Base-by-base conservation (phyloP, 306 rosid species). In the Trichosanthes cucumerina region DNA sequence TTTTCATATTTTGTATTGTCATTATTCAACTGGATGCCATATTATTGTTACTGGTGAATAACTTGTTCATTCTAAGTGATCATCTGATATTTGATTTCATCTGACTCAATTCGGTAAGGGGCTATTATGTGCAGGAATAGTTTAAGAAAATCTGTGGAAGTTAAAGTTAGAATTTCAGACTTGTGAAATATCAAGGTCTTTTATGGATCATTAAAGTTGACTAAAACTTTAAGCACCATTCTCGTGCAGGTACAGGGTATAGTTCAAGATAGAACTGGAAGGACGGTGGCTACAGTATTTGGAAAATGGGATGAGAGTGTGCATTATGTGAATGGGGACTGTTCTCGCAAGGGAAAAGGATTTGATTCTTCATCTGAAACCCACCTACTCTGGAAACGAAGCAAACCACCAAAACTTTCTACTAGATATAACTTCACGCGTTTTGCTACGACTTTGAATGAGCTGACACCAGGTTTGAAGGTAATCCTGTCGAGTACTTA, bases 221-320 rank as follows among this genome's bases (percentile, higher is more conserved):
- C 78, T 47, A 43, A 74, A 28, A 74, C 24, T 26, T 31, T 62
- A 33, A 77, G 41, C 24, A 58, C 47, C 10, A 7, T 41, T 78
- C 34, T 41, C 23, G 72, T 79, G 57, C 82, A 93, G 98, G 98
- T 93, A 63, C 98, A 96, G 65, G 99, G 99, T 75, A 56, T 87
- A 41, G 86, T 92, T 83, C 98, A 88, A 91, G 98, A 96, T 83
- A 87, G 78, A 85, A 86, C 80, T 43, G 99, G 99, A 52, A 93
- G 87, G 85, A 91, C 96, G 7, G 90, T 84, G 73, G 96, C 99
- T 16, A 96, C 99, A 36, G 78, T 96, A 79, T 89, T 90, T 82
- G 99, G 99, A 66, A 96, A 96, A 85, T 96, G 99, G 99, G 99
- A 96, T 85, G 99, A 92, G 83, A 93, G 98, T 88, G 89, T 96